Conservation (phyloP, 1,139 yeast species). For the Saccharomyces pastorianus region DNA sequence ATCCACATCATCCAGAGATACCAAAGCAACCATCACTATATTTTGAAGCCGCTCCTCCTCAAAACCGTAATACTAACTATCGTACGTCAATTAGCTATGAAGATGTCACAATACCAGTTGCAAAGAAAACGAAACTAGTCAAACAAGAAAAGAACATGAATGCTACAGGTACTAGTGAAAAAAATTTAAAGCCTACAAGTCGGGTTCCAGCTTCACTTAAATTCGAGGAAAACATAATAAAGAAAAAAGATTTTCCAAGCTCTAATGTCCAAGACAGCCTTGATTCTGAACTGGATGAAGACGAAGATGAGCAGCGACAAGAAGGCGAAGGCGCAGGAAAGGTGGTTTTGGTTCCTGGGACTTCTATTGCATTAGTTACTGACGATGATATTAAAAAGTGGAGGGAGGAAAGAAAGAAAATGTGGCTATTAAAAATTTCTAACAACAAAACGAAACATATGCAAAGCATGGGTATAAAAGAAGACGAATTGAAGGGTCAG, state of each 20-base stretch:
- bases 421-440: slow-evolving; percentile 55
- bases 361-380: slow-evolving; percentile 53
- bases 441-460: slow-evolving; percentile 38
- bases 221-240: neutral
- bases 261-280: neutral
- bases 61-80: neutral
- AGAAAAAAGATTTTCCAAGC: neutral
- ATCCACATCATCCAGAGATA: neutral
- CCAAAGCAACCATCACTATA: neutral
- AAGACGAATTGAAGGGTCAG: slow-evolving; percentile 18
- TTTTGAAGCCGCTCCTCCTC: neutral
- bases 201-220: too few species aligned
- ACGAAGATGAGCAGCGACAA: slow-evolving; percentile 2
- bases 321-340: slow-evolving; percentile 2
- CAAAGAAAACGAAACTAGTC: neutral
- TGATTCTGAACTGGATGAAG: slow-evolving; percentile 1
- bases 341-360: slow-evolving; percentile 44
- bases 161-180: neutral
- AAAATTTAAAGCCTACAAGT: neutral
- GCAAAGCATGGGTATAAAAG: slow-evolving; percentile 26
- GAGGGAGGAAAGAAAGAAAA: slow-evolving; percentile 71
- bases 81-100: slow-evolving; percentile 5
- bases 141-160: neutral
- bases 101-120: slow-evolving; percentile 2
- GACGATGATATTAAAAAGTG: slow-evolving; percentile 72